phyloP scores from a whole-genome alignment of 495 filamentous ascomycete species.

The Penicillium coprophilum region DNA sequence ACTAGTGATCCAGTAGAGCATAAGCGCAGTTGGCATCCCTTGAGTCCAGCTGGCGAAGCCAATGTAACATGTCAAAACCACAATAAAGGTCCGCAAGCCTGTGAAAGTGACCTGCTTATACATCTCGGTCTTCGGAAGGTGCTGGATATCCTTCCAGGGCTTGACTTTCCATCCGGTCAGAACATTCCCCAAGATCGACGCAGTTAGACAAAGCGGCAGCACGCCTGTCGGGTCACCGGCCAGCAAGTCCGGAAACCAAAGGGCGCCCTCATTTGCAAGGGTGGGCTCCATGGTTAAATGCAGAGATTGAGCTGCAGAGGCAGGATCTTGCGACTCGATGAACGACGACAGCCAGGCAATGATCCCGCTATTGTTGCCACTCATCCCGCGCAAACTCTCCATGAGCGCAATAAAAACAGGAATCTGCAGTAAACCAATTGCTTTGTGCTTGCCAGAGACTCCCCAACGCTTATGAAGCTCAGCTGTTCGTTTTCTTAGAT shows the following conservation, averaged over 20 bases:
- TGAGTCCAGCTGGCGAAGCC: constrained; percentile 32
- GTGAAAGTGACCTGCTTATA: constrained; percentile 16
- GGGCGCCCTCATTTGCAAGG: constrained; percentile 64
- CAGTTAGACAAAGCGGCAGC: constrained; percentile 58
- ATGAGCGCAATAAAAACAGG: constrained; percentile 70
- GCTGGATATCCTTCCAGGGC: constrained; percentile 22
- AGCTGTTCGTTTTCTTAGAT: constrained; percentile 21
- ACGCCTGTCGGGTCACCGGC: constrained; percentile 65
- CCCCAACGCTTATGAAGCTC: constrained; percentile 44
- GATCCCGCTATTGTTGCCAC: constrained; percentile 55
- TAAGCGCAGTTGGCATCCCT: constrained; percentile 59
- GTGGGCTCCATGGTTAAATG: constrained; percentile 49
- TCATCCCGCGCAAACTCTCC: constrained; percentile 65
- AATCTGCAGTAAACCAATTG: constrained; percentile 47
- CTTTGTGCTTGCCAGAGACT: constrained; percentile 51
- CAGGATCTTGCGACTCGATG: constrained; percentile 10
- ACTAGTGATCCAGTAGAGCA: constrained; percentile 70
- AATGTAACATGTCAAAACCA: constrained; percentile 34
- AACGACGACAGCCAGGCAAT: constrained; percentile 41
- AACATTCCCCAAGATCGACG: constrained; percentile 41
- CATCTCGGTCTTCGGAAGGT: constrained; percentile 31
- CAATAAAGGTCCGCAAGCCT: constrained; percentile 29
- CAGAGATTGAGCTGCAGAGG: constrained; percentile 12
- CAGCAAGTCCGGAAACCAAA: constrained; percentile 81
- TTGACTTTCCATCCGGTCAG: constrained; percentile 31